Evolutionary conservation across 2,329 filamentous ascomycete genomes (phyloP).

Genomic region (Penicillium sp.): DNA sequence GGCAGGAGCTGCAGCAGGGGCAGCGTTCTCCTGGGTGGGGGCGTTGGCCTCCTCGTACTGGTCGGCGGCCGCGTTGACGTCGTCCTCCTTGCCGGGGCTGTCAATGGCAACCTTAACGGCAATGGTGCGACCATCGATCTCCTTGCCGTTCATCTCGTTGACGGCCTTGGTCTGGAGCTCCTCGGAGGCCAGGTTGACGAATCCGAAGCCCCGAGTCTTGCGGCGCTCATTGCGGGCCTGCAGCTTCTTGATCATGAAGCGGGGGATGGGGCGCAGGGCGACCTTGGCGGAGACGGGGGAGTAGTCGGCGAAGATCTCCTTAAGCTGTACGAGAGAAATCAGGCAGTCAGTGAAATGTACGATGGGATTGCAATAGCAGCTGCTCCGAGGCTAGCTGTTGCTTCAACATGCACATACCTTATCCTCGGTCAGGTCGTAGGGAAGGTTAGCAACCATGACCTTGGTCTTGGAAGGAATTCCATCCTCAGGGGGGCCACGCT

Average conservation of each 20-base stretch:
- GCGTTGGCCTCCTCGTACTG: slow-evolving; percentile 49
- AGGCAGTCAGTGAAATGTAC: slow-evolving; percentile 29
- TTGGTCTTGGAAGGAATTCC: slow-evolving; percentile 99
- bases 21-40: slow-evolving; percentile 44
- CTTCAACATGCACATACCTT: slow-evolving; percentile 63
- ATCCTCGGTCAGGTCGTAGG: slow-evolving; percentile 96
- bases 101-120: slow-evolving; percentile 99
- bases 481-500: slow-evolving; percentile 95
- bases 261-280: slow-evolving; percentile 94
- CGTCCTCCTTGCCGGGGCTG: slow-evolving; percentile 98
- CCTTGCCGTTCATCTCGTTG: slow-evolving; percentile 97
- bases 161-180: slow-evolving; percentile 98
- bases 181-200: slow-evolving; percentile 93
- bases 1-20: slow-evolving; percentile 38
- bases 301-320: slow-evolving; percentile 94
- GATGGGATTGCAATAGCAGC: not conserved
- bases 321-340: slow-evolving; percentile 64
- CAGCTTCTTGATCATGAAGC: slow-evolving; percentile 99
- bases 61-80: slow-evolving; percentile 58
- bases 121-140: slow-evolving; percentile 97
- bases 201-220: slow-evolving; percentile 98
- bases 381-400: not conserved
- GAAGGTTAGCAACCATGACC: slow-evolving; percentile 99
- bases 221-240: slow-evolving; percentile 96
- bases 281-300: slow-evolving; percentile 95